Conservation (phyloP, 352 stramenopile species). For the Globisporangium perplexum region DNA sequence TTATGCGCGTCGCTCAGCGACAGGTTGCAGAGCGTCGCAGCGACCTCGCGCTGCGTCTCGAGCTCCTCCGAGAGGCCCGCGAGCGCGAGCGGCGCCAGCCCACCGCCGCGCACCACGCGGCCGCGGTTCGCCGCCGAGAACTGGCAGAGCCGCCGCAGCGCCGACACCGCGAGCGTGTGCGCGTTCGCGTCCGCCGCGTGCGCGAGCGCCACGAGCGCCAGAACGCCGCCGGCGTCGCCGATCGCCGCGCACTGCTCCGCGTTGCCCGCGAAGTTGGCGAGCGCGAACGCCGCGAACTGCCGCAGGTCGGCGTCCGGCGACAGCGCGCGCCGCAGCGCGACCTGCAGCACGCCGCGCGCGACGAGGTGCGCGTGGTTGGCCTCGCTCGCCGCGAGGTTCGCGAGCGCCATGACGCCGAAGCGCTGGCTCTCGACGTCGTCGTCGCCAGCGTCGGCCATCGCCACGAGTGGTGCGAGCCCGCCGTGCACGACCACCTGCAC, state of each 20-base stretch:
- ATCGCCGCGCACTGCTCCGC: slow-evolving; percentile 84
- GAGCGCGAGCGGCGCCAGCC: slow-evolving; percentile 79
- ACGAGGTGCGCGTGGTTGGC: slow-evolving; percentile 92
- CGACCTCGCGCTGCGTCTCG: slow-evolving; percentile 94
- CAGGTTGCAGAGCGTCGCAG: slow-evolving; percentile 92
- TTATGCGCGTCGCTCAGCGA: slow-evolving; percentile 92
- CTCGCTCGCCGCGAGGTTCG: slow-evolving; percentile 93
- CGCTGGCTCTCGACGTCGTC: slow-evolving; percentile 80
- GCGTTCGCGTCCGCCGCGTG: slow-evolving; percentile 84
- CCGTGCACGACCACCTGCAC: slow-evolving; percentile 92
- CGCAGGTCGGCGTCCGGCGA: slow-evolving; percentile 75
- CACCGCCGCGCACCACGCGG: slow-evolving; percentile 80
- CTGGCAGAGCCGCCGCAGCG: slow-evolving; percentile 89
- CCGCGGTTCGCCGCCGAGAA: slow-evolving; percentile 86
- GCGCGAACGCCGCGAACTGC: slow-evolving; percentile 88
- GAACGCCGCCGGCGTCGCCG: slow-evolving; percentile 87
- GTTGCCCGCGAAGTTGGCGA: slow-evolving; percentile 93
- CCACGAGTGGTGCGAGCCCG: slow-evolving; percentile 83
- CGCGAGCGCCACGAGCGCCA: slow-evolving; percentile 87
- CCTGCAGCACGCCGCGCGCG: slow-evolving; percentile 75
- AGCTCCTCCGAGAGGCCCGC: slow-evolving; percentile 85
- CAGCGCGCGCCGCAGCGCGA: slow-evolving; percentile 74
- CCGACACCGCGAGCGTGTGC: slow-evolving; percentile 91
- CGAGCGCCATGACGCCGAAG: slow-evolving; percentile 93
- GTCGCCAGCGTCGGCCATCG: slow-evolving; percentile 55